These are phyloP conservation scores for Chlorella variabilis DNA, from an alignment of 163 green algal genomes.

Conservation along the genomic window DNA sequence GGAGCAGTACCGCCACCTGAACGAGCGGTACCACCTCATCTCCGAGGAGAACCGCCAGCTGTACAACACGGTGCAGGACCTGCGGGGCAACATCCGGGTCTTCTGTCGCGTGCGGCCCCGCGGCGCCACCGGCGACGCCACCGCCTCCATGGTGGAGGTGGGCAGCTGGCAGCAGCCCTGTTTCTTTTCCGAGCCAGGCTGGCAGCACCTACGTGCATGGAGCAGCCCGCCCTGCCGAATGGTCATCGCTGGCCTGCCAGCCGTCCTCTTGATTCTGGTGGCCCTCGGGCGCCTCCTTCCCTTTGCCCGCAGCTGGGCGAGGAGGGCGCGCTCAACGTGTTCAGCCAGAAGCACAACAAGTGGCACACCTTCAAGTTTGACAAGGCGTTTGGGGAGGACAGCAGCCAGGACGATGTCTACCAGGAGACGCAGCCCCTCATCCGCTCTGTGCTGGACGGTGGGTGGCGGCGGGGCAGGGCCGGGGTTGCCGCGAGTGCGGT, in stretches of 20 bases:
- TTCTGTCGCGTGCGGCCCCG: constrained; percentile 84
- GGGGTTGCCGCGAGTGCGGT: too few species aligned
- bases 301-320: constrained; percentile 9
- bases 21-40: constrained; percentile 54
- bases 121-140: constrained; percentile 74
- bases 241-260: too few species aligned
- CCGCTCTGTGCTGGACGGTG: constrained; percentile 91
- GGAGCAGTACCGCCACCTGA: constrained; percentile 36
- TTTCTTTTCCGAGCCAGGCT: too few species aligned
- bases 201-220: too few species aligned
- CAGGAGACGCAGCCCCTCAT: constrained; percentile 89
- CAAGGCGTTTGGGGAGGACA: constrained; percentile 77
- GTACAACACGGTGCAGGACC: constrained; percentile 89
- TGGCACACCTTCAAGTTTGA: constrained; percentile 83
- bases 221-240: too few species aligned
- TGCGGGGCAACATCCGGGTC: constrained; percentile 90
- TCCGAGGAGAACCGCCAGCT: constrained; percentile 77
- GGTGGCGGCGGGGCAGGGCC: neutral
- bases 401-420: constrained; percentile 87
- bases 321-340: constrained; percentile 64
- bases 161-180: neutral
- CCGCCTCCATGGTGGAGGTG: constrained; percentile 29
- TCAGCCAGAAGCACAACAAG: constrained; percentile 56
- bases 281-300: too few species aligned
- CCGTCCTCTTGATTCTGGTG: too few species aligned